phyloP scores from a whole-genome alignment of 306 rosid genomes.

The Fragaria ananassa region DNA sequence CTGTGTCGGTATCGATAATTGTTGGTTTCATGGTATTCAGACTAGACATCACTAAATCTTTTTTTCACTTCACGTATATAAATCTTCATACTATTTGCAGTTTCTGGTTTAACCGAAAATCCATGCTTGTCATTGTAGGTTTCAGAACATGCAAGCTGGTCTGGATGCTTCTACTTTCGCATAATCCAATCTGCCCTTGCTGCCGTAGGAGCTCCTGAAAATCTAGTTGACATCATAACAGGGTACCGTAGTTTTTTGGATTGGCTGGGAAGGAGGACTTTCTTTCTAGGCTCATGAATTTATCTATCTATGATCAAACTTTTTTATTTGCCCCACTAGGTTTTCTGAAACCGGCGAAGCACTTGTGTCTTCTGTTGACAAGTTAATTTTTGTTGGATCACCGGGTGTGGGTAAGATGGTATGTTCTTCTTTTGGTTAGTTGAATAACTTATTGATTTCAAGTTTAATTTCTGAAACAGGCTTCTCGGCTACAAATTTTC shows the following conservation, averaged over 20 bases:
- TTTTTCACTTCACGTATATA: conserved; percentile 1
- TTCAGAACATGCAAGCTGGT: conserved; percentile 98
- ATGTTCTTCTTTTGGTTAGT: conserved; percentile 41
- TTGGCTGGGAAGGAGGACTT: background rate
- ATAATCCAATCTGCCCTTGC: conserved; percentile 98
- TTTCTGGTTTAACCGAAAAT: conserved; percentile 27
- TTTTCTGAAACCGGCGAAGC: conserved; percentile 98
- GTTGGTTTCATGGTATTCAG: conserved; percentile 14
- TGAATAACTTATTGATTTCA: conserved; percentile 6
- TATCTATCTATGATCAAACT: conserved; percentile 21
- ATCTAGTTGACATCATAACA: conserved; percentile 86
- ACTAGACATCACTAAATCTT: background rate
- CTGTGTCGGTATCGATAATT: background rate
- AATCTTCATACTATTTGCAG: conserved; percentile 4
- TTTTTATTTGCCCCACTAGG: conserved; percentile 41
- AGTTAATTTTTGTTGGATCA: conserved; percentile 92
- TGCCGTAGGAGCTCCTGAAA: conserved; percentile 97
- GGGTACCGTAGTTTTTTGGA: conserved; percentile 52
- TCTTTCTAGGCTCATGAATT: conserved; percentile 18
- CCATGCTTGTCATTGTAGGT: conserved; percentile 50
- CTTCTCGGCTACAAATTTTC: background rate
- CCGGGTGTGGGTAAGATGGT: conserved; percentile 97
- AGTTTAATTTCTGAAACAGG: background rate
- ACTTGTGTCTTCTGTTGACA: conserved; percentile 84
- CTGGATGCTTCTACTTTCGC: conserved; percentile 90